Evolutionary conservation across 2,329 filamentous ascomycete genomes (phyloP), one percentile per base, ranked within the genome.

Genomic region (Diaporthe humulicola): DNA sequence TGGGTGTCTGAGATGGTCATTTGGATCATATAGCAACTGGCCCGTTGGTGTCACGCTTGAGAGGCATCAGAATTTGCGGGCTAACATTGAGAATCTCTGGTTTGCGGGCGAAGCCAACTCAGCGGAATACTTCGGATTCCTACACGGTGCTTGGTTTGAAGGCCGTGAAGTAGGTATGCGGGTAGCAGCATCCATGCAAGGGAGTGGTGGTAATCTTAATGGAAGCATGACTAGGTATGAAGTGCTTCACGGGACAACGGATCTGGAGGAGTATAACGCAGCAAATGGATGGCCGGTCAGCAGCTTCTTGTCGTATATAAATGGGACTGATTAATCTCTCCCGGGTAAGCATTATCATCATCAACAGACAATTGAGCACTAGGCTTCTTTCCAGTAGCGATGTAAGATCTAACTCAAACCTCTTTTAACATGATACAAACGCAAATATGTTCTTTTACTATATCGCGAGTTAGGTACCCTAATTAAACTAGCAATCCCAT

Each of bases 51-150:
- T 33, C 19, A 56, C 52, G 28, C 52, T 56, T 56, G 52, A 56
- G 52, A 33, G 28, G 28, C 52, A 56, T 33, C 52, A 56, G 28
- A 56, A 56, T 6, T 12, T 56, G 52, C 28, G 52, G n/a, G 52
- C 52, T 12, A 56, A 56, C 30, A 28, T 56, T 33, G 52, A 56
- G 52, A 30, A 33, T 28, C 52, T 56, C 4, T 56, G 52, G 52
- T 56, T 56, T 56, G 52, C 52, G 52, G 52, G 52, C 52, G 52
- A 56, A 22, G 52, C 52, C 52, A 56, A 56, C 52, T 56, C 52
- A 4, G 52, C 52, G 52, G 15, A 56, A 33, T 56, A 56, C 1
- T 56, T 56, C 52, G 52, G 52, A 12, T 56, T 56, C 17, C 52
- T 56, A 5, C 52, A 56, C 52, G 52, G 52, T 3, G 52, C 52